Conservation (phyloP, 2,329 filamentous ascomycete genomes). For the Colletotrichum ledebouriae region DNA sequence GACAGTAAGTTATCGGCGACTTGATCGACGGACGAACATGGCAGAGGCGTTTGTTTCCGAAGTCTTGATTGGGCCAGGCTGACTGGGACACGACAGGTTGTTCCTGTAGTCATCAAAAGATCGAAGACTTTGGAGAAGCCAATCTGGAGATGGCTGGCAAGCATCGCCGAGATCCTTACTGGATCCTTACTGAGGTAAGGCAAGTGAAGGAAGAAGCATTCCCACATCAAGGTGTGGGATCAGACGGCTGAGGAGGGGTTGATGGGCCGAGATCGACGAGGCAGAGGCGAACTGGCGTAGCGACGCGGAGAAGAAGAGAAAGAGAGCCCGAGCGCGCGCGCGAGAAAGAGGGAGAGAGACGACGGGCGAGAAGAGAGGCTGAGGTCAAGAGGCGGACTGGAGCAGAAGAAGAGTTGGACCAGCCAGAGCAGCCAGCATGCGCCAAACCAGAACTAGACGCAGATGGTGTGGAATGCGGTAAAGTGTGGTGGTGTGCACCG, state of each 20-base stretch:
- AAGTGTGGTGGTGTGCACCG: not conserved
- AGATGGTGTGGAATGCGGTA: conserved; percentile 17
- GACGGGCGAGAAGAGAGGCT: not conserved
- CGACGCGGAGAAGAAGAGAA: conserved; percentile 1
- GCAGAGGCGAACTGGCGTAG: not conserved
- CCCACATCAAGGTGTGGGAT: not conserved
- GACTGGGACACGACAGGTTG: not conserved
- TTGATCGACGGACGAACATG: conserved; percentile 8
- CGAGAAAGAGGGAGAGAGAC: not conserved
- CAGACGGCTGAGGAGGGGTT: not conserved
- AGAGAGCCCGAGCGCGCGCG: not conserved
- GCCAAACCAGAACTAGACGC: not conserved
- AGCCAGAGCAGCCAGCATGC: not conserved
- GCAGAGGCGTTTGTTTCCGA: not conserved
- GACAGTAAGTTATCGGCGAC: not conserved
- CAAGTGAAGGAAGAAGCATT: not conserved
- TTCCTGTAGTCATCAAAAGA: conserved; percentile 1
- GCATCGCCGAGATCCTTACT: conserved; percentile 1
- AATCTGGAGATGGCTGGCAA: conserved; percentile 15
- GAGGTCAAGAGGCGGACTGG: not conserved
- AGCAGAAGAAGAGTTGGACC: no score
- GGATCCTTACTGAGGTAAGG: conserved; percentile 5
- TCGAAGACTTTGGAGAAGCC: conserved; percentile 9
- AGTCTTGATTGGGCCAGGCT: not conserved
- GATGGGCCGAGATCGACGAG: not conserved